Evolutionary conservation across 306 rosid species (phyloP).

Genomic region (Casuarina glauca): DNA sequence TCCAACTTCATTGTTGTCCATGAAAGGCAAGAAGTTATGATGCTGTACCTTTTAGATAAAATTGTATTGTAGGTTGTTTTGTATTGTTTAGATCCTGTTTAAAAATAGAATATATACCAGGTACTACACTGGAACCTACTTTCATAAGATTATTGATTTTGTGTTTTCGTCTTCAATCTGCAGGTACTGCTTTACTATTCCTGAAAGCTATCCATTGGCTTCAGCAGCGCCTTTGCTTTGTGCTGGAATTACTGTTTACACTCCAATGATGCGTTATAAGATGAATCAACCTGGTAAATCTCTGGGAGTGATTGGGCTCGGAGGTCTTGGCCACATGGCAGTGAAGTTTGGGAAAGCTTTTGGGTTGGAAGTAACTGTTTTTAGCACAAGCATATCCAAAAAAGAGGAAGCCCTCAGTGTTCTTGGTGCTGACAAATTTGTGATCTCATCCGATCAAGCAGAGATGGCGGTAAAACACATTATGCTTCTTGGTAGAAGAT

Average conservation of each 20-base stretch:
- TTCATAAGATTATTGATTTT: too few species aligned
- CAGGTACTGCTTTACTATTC: conserved; percentile 80
- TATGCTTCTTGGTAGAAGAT: conserved; percentile 8
- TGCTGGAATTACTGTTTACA: conserved; percentile 83
- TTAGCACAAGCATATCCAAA: conserved; percentile 82
- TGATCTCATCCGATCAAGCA: conserved; percentile 63
- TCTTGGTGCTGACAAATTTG: conserved; percentile 79
- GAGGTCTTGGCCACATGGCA: conserved; percentile 74
- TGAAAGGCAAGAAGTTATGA: conserved; percentile 46
- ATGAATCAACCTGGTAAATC: conserved; percentile 90
- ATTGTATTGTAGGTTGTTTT: too few species aligned
- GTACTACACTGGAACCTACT: too few species aligned
- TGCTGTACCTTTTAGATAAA: neutral
- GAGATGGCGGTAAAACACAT: conserved; percentile 55
- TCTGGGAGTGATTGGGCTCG: conserved; percentile 84
- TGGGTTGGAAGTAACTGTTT: conserved; percentile 66
- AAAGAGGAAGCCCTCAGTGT: conserved; percentile 64
- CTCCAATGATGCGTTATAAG: conserved; percentile 80
- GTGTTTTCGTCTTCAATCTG: conserved; percentile 26
- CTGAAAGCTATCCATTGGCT: conserved; percentile 68
- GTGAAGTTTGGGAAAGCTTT: conserved; percentile 52
- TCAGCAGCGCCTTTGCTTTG: conserved; percentile 93
- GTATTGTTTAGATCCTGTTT: too few species aligned
- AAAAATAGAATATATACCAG: too few species aligned
- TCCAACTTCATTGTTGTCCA: conserved; percentile 65